These are phyloP conservation scores for Dendrobium chrysotoxum DNA, from an alignment of 106 monocot genomes.

Conservation along the genomic window DNA sequence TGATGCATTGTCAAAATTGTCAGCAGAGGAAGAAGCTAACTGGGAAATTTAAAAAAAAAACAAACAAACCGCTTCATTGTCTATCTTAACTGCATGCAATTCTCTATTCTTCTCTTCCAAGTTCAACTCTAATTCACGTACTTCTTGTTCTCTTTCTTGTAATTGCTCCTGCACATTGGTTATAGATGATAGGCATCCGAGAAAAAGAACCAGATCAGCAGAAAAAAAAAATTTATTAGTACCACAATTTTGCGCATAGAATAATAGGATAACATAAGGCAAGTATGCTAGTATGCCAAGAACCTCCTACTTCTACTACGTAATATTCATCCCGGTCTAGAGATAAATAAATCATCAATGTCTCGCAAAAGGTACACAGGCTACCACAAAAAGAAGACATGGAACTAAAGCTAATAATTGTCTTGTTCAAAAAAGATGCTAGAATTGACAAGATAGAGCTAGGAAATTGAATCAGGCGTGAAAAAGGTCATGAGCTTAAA, in stretches of 20 bases:
- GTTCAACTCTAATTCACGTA: conserved; percentile 61
- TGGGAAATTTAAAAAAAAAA: neutral
- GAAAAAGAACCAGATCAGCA: neutral
- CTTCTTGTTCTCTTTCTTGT: conserved; percentile 60
- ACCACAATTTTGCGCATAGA: neutral
- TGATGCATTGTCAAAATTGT: neutral
- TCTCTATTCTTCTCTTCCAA: conserved; percentile 82
- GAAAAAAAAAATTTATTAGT: neutral
- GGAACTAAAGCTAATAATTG: neutral
- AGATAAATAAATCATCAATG: neutral
- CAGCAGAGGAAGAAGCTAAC: neutral
- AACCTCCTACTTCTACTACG: neutral
- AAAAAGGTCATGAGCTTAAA: no score
- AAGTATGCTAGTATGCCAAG: neutral
- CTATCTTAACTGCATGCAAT: conserved; percentile 63
- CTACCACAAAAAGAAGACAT: neutral
- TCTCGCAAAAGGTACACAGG: neutral
- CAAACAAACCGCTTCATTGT: conserved; percentile 80
- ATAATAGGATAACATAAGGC: neutral
- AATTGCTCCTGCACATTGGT: conserved; percentile 68
- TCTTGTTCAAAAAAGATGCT: no score
- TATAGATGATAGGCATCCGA: neutral
- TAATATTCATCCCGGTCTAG: neutral
- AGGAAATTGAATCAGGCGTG: no score
- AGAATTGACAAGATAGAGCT: no score